A percentile compares a stretch with the other conserved stretches of the same genome.
Conservation (phyloP, 139 green algal genomes). For the Dunaliella primolecta region DNA sequence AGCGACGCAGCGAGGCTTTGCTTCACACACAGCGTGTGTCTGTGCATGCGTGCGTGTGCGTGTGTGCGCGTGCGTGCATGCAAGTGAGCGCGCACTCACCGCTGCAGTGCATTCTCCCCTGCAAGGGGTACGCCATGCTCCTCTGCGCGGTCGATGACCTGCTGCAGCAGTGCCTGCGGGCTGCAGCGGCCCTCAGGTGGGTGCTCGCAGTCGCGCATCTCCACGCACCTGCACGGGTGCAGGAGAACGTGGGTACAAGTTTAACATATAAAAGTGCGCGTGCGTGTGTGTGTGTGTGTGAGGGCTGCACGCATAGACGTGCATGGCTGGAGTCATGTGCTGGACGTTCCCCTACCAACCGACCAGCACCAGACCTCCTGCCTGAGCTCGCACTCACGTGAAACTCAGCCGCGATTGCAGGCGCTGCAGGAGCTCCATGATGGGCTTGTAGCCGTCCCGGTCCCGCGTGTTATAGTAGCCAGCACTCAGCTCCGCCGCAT, state of each 20-base stretch:
- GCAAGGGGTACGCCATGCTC: conserved; percentile 72
- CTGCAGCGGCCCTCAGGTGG: conserved; percentile 82
- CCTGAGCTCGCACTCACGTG: conserved; percentile 67
- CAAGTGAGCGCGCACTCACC: too few species aligned
- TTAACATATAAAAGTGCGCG: neutral
- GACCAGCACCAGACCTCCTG: too few species aligned
- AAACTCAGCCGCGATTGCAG: conserved; percentile 84
- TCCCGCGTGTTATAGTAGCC: conserved; percentile 97
- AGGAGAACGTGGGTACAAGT: too few species aligned
- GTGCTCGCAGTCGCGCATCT: conserved; percentile 99
- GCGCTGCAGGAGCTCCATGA: conserved; percentile 35
- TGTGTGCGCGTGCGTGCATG: too few species aligned
- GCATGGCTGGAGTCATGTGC: too few species aligned
- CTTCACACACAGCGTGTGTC: too few species aligned
- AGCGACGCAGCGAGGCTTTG: too few species aligned
- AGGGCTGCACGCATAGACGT: neutral
- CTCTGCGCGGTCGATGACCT: conserved; percentile 72
- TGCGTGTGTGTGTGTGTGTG: neutral
- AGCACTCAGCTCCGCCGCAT: conserved; percentile 95
- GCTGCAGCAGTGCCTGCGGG: conserved; percentile 81
- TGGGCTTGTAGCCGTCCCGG: conserved; percentile 69
- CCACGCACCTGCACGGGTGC: conserved; percentile 56
- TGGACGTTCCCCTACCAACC: too few species aligned
- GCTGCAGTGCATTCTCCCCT: conserved; percentile 95
- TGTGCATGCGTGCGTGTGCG: too few species aligned